Evolutionary conservation across 2,329 filamentous ascomycete species (phyloP).

Genomic region (Apiospora marii): DNA sequence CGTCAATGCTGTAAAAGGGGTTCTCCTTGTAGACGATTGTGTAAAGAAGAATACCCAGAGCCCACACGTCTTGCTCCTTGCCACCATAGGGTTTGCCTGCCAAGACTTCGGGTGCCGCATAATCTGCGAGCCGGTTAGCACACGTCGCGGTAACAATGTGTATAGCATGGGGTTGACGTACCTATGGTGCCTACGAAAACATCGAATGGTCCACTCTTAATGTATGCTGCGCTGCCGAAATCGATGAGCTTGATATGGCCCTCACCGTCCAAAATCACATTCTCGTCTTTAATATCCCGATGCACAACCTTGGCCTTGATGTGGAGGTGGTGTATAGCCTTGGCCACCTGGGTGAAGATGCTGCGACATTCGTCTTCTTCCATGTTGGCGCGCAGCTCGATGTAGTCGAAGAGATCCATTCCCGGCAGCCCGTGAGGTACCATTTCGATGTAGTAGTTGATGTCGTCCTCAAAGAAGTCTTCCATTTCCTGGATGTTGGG

Average conservation of each 20-base stretch:
- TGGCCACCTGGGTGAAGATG: constrained; percentile 93
- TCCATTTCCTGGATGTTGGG: constrained; percentile 78
- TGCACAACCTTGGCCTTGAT: constrained; percentile 92
- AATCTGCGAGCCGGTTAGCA: constrained; percentile 67
- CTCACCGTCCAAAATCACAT: constrained; percentile 94
- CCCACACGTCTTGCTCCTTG: constrained; percentile 98
- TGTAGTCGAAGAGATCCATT: constrained; percentile 99
- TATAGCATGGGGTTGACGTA: constrained; percentile 54
- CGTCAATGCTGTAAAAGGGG: constrained; percentile 97
- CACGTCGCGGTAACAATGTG: background rate
- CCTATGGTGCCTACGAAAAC: constrained; percentile 99
- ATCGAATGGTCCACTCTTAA: constrained; percentile 97
- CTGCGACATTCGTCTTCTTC: constrained; percentile 91
- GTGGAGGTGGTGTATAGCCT: constrained; percentile 90
- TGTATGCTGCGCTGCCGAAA: constrained; percentile 97
- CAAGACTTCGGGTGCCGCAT: constrained; percentile 96
- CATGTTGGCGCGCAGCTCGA: constrained; percentile 96
- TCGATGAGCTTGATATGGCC: constrained; percentile 97
- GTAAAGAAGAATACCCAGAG: constrained; percentile 93
- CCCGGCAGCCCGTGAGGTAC: constrained; percentile 91
- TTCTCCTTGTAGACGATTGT: constrained; percentile 99
- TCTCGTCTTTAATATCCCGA: constrained; percentile 98
- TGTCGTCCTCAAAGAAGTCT: constrained; percentile 78
- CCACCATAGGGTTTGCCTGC: constrained; percentile 91
- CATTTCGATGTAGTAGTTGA: constrained; percentile 99